Evolutionary conservation across 345 rosid genomes (phyloP), one percentile per base, ranked within the genome.

Genomic region (Arabis hirsuta): DNA sequence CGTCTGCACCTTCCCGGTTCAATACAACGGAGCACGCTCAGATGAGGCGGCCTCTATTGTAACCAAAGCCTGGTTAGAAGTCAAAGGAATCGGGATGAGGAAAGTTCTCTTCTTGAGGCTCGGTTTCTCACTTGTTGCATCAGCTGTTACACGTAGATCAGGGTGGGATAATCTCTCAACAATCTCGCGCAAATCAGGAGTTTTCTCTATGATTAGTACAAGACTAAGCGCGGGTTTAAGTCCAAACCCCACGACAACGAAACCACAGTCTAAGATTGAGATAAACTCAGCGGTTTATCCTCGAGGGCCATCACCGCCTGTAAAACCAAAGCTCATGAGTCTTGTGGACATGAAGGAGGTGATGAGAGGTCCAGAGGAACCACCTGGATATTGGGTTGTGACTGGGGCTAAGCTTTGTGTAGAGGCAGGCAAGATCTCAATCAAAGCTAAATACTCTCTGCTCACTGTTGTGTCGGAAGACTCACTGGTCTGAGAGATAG

Each of bases 301-400:
- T 0, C 87, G 85, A 55, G 97, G 97, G 24, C 97, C 96, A 5
- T 46, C 59, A 0, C 82, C 89, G 7, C 77, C 65, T 0, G 82
- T 31, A 79, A 85, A 82, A 14, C 92, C 96, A 1, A 91, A 83
- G 71, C 78, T 91, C 83, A 76, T 85, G 4, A 87, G 63, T 79
- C 90, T 91, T 29, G 99, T 95, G n/a, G 90, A 95, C 65, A 90
- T 87, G 9, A 91, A 86, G 79, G 97, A 90, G 78, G 91, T 80
- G 85, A 79, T 87, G 62, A 81, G 99, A 76, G 97, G 99, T 44
- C 97, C 97, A 0, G 96, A 95, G 78, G 87, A 86, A 55, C 67
- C 76, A 1, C 99, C 97, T 19, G 99, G 99, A 47, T 95, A 90
- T 76, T 95, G 97, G 99, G 96, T 95, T 65, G 86, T 95, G 38